Evolutionary conservation across 768 basidiomycete genomes (phyloP).

Genomic region (Rhizopogon roseolus): DNA sequence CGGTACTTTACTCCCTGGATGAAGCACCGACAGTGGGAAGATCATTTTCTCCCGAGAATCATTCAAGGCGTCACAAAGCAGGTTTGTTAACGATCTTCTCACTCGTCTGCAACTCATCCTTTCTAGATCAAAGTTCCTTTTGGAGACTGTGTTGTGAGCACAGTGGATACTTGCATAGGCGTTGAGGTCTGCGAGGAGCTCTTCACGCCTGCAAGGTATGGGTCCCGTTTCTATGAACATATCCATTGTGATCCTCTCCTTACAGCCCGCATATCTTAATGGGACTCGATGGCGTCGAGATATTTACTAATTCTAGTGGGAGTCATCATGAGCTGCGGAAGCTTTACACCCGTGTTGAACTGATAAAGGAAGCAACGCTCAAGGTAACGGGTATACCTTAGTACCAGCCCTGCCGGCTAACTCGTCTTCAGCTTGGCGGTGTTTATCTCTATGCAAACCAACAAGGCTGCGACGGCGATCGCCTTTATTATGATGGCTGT

Average conservation of each 20-base stretch:
- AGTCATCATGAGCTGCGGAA: slow-evolving; percentile 99
- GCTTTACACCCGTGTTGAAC: slow-evolving; percentile 81
- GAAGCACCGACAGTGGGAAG: slow-evolving; percentile 86
- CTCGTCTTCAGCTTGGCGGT: slow-evolving; percentile 73
- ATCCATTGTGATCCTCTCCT: neutral
- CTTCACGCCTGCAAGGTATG: slow-evolving; percentile 91
- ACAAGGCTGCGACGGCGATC: slow-evolving; percentile 97
- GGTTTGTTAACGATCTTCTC: slow-evolving; percentile 37
- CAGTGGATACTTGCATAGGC: slow-evolving; percentile 92
- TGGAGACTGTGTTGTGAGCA: slow-evolving; percentile 92
- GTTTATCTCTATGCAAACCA: slow-evolving; percentile 98
- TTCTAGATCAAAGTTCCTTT: slow-evolving; percentile 83
- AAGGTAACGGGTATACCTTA: slow-evolving; percentile 50
- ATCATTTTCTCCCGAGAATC: slow-evolving; percentile 87
- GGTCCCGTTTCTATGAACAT: neutral
- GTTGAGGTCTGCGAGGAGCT: slow-evolving; percentile 97
- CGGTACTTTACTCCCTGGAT: slow-evolving; percentile 94
- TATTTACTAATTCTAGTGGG: slow-evolving; percentile 97
- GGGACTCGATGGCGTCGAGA: slow-evolving; percentile 98
- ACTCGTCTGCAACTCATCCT: neutral
- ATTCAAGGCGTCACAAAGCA: slow-evolving; percentile 87
- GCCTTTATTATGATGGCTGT: slow-evolving; percentile 97
- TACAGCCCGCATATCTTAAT: slow-evolving; percentile 91
- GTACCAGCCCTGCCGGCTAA: neutral
- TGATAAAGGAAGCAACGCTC: slow-evolving; percentile 94